Base-by-base conservation (phyloP, 2,329 filamentous ascomycete species). In the Fusarium sp. region DNA sequence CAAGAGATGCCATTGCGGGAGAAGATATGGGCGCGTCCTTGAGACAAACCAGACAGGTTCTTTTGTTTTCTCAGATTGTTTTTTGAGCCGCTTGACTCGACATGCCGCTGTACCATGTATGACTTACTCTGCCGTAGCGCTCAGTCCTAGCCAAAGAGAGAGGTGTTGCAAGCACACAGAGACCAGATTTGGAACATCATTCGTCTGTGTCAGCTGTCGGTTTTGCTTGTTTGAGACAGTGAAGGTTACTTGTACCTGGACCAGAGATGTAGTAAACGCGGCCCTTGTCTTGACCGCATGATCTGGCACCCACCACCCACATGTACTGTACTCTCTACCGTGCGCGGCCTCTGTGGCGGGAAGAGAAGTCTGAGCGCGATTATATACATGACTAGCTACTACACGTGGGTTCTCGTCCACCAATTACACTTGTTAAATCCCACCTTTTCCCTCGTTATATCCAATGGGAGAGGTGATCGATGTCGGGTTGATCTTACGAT, bases 11-110 rank as follows among this genome's bases (percentile, higher is more conserved):
- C 65, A 0, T 22, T 47, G 53, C 53, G 71, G 25, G 71, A 73
- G 52, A 16, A 62, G 12, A 55, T 32, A 14, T 73, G 71, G 71
- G 66, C 70, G 6, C 42, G 52, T n/a, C 29, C 57, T 6, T 73
- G 7, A 48, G 24, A 6, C 37, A 25, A 66, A 37, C 34, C 55
- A 66, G 7, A 40, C n/a, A 25, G 45, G 60, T 9, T 46, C 37
- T 60, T n/a, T 25, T 41, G 32, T 41, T 41, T 29, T 11, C 27
- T 29, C 10, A 27, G 25, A 27, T 29, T 12, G 6, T n/a, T 11
- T 25, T 16, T 30, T 44, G n/a, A 41, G 49, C 60, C 42, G 55
- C 24, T 27, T 41, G 13, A 29, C 27, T 27, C 49, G 13, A 30
- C 29, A 18, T 29, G 46, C 27, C 22, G 24, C 27, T 3, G 63